These are phyloP conservation scores for Jatropha podagrica DNA, from an alignment of 441 rosid genomes.

Conservation along the genomic window DNA sequence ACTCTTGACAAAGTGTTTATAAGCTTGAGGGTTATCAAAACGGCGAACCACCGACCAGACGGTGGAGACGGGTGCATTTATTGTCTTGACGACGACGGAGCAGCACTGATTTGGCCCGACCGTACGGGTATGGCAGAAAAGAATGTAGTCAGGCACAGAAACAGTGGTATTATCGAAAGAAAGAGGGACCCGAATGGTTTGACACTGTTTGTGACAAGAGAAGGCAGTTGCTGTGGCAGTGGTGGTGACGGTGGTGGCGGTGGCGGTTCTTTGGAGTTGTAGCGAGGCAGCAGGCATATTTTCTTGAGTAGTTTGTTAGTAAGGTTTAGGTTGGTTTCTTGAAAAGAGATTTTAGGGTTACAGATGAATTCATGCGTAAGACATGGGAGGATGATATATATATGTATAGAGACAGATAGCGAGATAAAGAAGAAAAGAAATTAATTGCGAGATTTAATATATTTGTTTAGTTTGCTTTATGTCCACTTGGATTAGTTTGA, in stretches of 20 bases:
- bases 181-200: constrained; percentile 27
- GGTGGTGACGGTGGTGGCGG: constrained; percentile 20
- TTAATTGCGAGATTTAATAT: neutral
- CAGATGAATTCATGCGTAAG: neutral
- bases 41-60: constrained; percentile 81
- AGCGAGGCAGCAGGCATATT: constrained; percentile 61
- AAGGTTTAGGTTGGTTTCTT: neutral
- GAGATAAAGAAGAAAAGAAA: constrained; percentile 13
- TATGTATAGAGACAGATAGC: neutral
- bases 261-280: constrained; percentile 40
- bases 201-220: constrained; percentile 33
- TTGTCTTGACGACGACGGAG: constrained; percentile 54
- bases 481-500: constrained; percentile 40
- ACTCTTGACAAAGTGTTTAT: constrained; percentile 72
- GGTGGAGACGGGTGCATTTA: constrained; percentile 52
- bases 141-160: constrained; percentile 52
- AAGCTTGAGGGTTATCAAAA: constrained; percentile 71
- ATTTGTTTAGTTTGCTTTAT: constrained; percentile 5
- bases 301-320: too few species aligned
- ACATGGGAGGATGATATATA: neutral
- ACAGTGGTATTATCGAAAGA: constrained; percentile 23
- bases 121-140: constrained; percentile 51
- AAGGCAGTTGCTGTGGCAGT: constrained; percentile 13
- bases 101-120: constrained; percentile 56
- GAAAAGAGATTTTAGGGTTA: constrained; percentile 7